A percentile compares a stretch with the other conserved stretches of the same genome.
Conservation (phyloP, 1,284 basidiomycete species). For the Malassezia cuniculi region DNA sequence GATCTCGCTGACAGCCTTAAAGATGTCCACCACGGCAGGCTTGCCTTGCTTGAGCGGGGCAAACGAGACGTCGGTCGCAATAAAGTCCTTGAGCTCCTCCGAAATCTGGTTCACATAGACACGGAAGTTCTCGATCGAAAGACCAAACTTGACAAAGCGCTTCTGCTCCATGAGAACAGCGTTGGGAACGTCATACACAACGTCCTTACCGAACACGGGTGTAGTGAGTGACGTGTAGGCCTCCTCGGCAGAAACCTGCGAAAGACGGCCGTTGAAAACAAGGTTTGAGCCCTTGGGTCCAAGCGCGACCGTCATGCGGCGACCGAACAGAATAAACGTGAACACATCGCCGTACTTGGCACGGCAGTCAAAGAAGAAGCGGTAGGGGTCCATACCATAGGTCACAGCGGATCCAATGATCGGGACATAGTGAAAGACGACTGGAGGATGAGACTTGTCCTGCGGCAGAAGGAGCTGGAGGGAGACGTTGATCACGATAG, state of each 20-base stretch:
- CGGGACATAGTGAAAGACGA: constrained; percentile 67
- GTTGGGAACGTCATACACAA: constrained; percentile 95
- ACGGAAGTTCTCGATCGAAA: constrained; percentile 80
- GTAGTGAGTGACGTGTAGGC: constrained; percentile 59
- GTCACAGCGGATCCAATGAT: constrained; percentile 59
- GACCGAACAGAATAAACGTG: constrained; percentile 64
- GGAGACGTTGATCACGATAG: constrained; percentile 54
- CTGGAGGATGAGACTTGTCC: constrained; percentile 51
- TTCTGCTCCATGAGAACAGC: constrained; percentile 98
- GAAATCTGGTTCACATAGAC: constrained; percentile 82
- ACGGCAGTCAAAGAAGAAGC: constrained; percentile 60
- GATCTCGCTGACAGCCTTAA: constrained; percentile 71
- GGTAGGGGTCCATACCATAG: constrained; percentile 68
- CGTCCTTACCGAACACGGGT: constrained; percentile 74
- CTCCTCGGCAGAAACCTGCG: constrained; percentile 85
- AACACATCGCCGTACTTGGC: constrained; percentile 74
- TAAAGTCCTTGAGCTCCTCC: constrained; percentile 45
- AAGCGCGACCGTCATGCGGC: constrained; percentile 78
- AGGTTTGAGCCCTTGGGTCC: constrained; percentile 89
- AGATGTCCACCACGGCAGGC: constrained; percentile 37
- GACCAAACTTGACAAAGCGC: constrained; percentile 71
- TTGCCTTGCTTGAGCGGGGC: constrained; percentile 45
- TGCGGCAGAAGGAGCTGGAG: constrained; percentile 38
- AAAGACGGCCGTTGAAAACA: constrained; percentile 81
- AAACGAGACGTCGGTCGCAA: constrained; percentile 52